These are phyloP conservation scores for Prunus mume DNA, from an alignment of 306 rosid genomes.

Conservation along the genomic window DNA sequence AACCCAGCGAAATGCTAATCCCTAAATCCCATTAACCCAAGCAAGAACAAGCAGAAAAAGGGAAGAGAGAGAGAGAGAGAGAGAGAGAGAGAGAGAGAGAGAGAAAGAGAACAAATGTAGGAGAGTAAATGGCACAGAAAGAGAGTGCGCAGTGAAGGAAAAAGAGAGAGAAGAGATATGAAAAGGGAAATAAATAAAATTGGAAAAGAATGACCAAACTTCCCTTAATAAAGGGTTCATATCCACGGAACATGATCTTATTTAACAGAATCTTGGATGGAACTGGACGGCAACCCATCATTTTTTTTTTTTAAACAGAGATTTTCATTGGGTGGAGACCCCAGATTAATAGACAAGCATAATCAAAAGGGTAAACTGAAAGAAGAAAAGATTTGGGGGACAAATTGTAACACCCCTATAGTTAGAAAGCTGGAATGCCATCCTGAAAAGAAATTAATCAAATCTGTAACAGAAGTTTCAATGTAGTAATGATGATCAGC, in stretches of 20 bases:
- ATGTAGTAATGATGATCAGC: background rate
- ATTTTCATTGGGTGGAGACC: background rate
- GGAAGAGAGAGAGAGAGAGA: background rate
- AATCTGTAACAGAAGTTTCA: background rate
- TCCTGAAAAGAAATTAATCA: background rate
- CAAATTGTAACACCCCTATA: background rate
- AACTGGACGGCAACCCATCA: background rate
- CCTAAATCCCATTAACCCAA: background rate
- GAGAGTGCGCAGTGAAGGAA: no score
- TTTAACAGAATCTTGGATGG: background rate
- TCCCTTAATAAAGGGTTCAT: background rate
- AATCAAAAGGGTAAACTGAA: background rate
- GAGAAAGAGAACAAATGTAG: no score
- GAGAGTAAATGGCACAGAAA: background rate
- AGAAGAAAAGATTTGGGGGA: background rate
- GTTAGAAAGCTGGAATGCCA: background rate
- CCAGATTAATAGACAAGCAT: background rate
- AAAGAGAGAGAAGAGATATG: no score
- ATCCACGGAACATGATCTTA: background rate
- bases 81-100: no score
- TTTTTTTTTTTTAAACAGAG: background rate
- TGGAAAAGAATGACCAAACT: background rate
- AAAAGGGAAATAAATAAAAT: background rate
- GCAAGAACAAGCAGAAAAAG: background rate
- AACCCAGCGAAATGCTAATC: background rate